A percentile compares a stretch with the other conserved stretches of the same genome.
These are phyloP conservation scores for Tubosaeta brunneosetosa DNA, from an alignment of 768 basidiomycete species.

Conservation along the genomic window DNA sequence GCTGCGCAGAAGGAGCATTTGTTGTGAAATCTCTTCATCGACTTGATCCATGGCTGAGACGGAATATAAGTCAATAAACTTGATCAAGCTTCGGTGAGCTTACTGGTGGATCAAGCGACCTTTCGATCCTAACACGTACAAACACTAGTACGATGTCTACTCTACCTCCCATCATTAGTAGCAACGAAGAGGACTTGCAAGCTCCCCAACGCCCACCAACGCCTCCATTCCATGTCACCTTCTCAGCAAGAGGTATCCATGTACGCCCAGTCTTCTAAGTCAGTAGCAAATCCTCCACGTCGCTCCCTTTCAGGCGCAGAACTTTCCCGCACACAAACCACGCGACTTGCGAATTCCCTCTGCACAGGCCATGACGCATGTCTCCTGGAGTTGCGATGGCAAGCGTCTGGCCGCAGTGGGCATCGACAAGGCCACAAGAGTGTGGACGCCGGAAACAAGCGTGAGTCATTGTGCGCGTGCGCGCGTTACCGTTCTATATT, in stretches of 20 bases:
- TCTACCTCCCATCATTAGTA: slow-evolving; percentile 16
- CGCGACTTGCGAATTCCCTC: slow-evolving; percentile 66
- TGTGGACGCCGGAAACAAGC: slow-evolving; percentile 78
- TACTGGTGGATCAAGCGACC: too few relatives aligned
- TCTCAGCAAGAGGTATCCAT: slow-evolving; percentile 66
- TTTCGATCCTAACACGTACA: slow-evolving; percentile 23
- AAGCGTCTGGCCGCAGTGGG: slow-evolving; percentile 78
- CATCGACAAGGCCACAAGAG: slow-evolving; percentile 68
- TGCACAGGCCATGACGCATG: slow-evolving; percentile 63
- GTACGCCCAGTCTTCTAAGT: slow-evolving; percentile 37
- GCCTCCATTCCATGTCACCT: slow-evolving; percentile 68
- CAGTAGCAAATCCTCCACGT: slow-evolving; percentile 12
- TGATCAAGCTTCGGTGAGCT: too few relatives aligned
- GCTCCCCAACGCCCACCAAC: slow-evolving; percentile 61
- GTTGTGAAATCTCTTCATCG: not conserved
- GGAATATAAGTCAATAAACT: too few relatives aligned
- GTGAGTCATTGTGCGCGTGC: slow-evolving; percentile 39
- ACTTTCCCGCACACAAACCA: slow-evolving; percentile 75
- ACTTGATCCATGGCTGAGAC: not conserved
- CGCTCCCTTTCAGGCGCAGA: slow-evolving; percentile 52
- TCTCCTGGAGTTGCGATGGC: slow-evolving; percentile 83
- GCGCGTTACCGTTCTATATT: not conserved
- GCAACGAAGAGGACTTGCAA: slow-evolving; percentile 54
- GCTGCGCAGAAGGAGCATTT: not conserved
- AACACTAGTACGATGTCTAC: slow-evolving; percentile 24